Evolutionary conservation across 441 rosid species (phyloP).

Genomic region (Populus tomentosa): DNA sequence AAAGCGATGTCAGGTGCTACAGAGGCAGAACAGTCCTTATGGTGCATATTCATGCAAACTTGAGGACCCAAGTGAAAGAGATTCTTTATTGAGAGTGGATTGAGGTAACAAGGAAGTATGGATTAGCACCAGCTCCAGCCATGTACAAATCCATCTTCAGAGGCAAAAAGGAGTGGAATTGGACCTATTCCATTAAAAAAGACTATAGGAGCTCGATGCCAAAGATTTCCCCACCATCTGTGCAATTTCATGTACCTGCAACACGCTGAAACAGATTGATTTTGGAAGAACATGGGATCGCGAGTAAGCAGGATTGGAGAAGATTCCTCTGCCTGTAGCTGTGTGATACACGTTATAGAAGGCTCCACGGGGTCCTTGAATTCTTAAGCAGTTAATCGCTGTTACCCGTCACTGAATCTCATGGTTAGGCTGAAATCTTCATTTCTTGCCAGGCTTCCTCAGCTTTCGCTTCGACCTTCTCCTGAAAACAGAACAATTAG

Average conservation of each 20-base stretch:
- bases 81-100: neutral
- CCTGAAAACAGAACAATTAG: conserved; percentile 24
- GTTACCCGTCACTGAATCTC: neutral
- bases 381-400: neutral
- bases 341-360: neutral
- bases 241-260: neutral
- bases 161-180: neutral
- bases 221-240: neutral
- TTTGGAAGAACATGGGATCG: too few relatives aligned
- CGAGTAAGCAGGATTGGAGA: too few relatives aligned
- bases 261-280: too few relatives aligned
- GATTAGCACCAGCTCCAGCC: neutral
- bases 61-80: neutral
- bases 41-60: neutral
- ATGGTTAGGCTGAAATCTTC: conserved; percentile 2
- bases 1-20: neutral
- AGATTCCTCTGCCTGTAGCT: neutral
- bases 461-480: conserved; percentile 31
- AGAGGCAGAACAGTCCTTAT: neutral
- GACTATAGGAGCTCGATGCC: neutral
- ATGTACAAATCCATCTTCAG: neutral
- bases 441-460: conserved; percentile 37
- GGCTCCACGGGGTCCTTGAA: neutral
- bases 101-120: neutral
- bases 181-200: neutral